A percentile compares a stretch with the other conserved stretches of the same genome.
phyloP scores from a whole-genome alignment of 768 basidiomycete genomes.

The Amanita rubescens region DNA sequence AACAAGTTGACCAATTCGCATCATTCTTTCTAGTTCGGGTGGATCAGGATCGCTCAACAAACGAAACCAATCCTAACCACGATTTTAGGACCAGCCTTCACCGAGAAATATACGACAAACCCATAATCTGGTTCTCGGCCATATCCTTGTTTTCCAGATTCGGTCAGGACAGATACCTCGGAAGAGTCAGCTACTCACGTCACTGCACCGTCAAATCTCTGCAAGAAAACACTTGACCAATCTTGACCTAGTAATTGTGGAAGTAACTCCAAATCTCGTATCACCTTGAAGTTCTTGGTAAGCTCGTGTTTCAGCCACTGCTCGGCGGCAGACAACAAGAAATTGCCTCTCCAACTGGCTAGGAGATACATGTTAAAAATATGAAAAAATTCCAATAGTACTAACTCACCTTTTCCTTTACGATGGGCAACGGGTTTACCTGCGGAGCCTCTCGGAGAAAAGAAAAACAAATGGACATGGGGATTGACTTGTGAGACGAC shows the following conservation, averaged over 20 bases:
- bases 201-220: constrained; percentile 83
- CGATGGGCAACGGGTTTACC: constrained; percentile 93
- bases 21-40: constrained; percentile 77
- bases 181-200: constrained; percentile 50
- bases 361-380: constrained; percentile 3
- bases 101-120: constrained; percentile 27
- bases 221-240: constrained; percentile 95
- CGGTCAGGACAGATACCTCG: constrained; percentile 13
- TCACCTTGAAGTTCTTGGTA: constrained; percentile 96
- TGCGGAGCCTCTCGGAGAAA: constrained; percentile 81
- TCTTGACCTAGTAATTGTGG: constrained; percentile 91
- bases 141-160: constrained; percentile 45
- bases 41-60: constrained; percentile 82
- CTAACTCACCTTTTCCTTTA: constrained; percentile 70
- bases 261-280: constrained; percentile 91
- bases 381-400: neutral
- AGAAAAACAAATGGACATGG: constrained; percentile 92
- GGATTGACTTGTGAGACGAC: constrained; percentile 94
- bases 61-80: constrained; percentile 69
- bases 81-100: constrained; percentile 3
- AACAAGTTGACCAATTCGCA: constrained; percentile 77
- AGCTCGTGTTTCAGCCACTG: constrained; percentile 94
- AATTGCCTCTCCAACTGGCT: constrained; percentile 91
- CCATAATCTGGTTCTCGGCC: constrained; percentile 75
- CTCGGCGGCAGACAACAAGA: constrained; percentile 84